Conservation (phyloP, 192 early-diverging fungal genomes). For the Radiomyces spectabilis region DNA sequence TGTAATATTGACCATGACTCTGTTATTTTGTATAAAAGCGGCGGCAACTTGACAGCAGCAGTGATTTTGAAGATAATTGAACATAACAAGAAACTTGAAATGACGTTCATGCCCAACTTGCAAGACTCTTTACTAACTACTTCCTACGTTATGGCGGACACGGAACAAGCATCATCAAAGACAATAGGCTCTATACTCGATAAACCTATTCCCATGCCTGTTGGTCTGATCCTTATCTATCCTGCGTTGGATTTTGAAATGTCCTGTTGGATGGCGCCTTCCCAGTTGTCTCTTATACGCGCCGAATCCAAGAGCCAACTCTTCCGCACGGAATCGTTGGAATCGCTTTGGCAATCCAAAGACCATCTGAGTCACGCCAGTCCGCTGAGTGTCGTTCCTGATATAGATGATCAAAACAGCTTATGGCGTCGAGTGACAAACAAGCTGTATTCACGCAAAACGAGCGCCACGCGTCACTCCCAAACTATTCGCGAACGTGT, state of each 20-base stretch:
- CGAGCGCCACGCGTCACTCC: not conserved
- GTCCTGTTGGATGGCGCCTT: conserved; percentile 82
- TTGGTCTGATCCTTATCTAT: conserved; percentile 80
- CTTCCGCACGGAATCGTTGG: conserved; percentile 13
- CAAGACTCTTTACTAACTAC: too few relatives aligned
- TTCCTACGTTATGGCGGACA: too few relatives aligned
- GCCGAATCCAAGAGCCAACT: conserved; percentile 44
- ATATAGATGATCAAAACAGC: conserved; percentile 26
- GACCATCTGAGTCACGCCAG: conserved; percentile 58
- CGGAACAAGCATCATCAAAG: too few relatives aligned
- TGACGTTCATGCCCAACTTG: too few relatives aligned
- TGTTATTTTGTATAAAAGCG: conserved; percentile 35
- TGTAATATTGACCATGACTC: too few relatives aligned
- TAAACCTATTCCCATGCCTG: conserved; percentile 51
- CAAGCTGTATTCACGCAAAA: too few relatives aligned
- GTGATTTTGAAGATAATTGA: conserved; percentile 74
- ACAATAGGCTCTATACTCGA: conserved; percentile 1
- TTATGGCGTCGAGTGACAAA: conserved; percentile 23
- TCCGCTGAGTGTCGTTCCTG: conserved; percentile 53
- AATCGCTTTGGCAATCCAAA: conserved; percentile 37
- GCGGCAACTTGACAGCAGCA: conserved; percentile 80
- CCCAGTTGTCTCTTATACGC: conserved; percentile 50
- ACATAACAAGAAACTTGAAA: conserved; percentile 23
- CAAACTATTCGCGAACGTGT: conserved; percentile 1
- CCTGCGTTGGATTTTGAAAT: conserved; percentile 88